Percentiles rank a stretch among this genome's conserved stretches.
phyloP scores from a whole-genome alignment of 2,329 filamentous ascomycete species.

The Parastagonospora avenae region DNA sequence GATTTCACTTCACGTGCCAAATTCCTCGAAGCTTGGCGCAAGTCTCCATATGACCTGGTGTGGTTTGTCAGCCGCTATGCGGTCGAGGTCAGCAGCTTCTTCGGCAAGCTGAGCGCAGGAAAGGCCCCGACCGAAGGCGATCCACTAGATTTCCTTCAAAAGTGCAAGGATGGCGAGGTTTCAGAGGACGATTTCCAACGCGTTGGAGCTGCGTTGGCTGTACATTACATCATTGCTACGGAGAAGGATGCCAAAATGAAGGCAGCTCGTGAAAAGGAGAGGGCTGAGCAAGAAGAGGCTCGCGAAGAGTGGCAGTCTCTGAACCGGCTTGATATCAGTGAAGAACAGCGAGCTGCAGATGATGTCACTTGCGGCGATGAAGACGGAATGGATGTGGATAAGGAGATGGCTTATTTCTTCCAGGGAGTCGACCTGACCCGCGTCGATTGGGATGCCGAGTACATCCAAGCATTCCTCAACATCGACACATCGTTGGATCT shows the following conservation, averaged over 20 bases:
- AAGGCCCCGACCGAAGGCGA: neutral
- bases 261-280: neutral
- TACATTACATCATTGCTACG: neutral
- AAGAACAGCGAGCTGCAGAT: too few species aligned
- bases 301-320: neutral
- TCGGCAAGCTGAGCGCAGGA: neutral
- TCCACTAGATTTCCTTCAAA: neutral
- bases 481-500: neutral
- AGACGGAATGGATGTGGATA: neutral
- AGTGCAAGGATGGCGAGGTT: neutral
- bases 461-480: neutral
- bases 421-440: neutral
- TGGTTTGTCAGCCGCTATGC: neutral
- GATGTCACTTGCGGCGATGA: neutral
- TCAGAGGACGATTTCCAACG: neutral
- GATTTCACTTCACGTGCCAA: neutral
- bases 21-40: neutral
- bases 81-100: neutral
- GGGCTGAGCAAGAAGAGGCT: neutral
- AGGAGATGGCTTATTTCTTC: neutral
- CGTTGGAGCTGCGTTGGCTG: neutral
- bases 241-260: neutral
- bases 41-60: neutral
- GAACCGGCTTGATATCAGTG: too few species aligned
- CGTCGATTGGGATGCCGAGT: neutral